phyloP scores from a whole-genome alignment of 352 stramenopile species.

The Aphanomyces stellatus region DNA sequence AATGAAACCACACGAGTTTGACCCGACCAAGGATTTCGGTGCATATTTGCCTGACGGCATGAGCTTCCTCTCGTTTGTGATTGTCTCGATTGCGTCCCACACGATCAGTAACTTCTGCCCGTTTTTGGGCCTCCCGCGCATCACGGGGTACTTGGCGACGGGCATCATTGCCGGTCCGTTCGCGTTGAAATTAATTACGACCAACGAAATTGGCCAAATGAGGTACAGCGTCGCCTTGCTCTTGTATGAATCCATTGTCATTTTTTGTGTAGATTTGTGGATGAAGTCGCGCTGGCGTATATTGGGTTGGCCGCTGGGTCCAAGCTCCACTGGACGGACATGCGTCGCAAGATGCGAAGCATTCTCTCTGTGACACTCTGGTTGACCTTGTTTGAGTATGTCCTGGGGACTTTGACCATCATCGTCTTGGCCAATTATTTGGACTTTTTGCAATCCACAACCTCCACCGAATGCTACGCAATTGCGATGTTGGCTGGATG shows the following conservation, averaged over 20 bases:
- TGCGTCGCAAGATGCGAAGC: conserved; percentile 51
- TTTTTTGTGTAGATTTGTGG: conserved; percentile 34
- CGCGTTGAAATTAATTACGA: conserved; percentile 43
- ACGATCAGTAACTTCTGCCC: conserved; percentile 52
- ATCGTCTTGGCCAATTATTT: conserved; percentile 47
- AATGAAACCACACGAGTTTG: conserved; percentile 50
- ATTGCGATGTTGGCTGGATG: conserved; percentile 53
- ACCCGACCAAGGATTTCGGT: conserved; percentile 30
- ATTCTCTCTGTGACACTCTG: conserved; percentile 43
- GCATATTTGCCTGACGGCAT: conserved; percentile 41
- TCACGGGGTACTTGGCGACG: conserved; percentile 58
- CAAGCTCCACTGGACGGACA: conserved; percentile 55
- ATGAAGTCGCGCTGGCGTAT: conserved; percentile 57
- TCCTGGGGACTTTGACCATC: conserved; percentile 54
- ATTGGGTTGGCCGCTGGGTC: conserved; percentile 51
- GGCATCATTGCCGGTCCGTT: conserved; percentile 58
- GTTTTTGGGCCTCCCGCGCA: conserved; percentile 45
- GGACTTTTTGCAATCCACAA: conserved; percentile 53
- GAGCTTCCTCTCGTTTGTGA: conserved; percentile 43
- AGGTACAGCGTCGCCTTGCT: background rate
- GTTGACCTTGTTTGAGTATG: conserved; percentile 49
- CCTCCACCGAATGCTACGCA: conserved; percentile 43
- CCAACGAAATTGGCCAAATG: conserved; percentile 34
- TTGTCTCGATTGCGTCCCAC: conserved; percentile 52
- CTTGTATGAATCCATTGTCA: background rate